Conservation (phyloP, 495 filamentous ascomycete species). For the Tuber melanosporum region DNA sequence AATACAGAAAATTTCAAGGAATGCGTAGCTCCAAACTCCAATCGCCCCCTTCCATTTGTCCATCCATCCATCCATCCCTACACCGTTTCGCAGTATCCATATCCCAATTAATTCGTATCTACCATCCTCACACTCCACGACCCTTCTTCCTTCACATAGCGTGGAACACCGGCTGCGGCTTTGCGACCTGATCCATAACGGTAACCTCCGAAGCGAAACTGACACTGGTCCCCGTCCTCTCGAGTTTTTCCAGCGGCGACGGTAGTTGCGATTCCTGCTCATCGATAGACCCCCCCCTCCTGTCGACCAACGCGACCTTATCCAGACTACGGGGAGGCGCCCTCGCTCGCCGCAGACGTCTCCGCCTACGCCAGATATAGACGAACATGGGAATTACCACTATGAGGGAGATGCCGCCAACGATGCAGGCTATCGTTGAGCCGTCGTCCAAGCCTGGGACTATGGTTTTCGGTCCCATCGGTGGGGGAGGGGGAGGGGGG, state of each 20-base stretch:
- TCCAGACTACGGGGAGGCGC: not conserved
- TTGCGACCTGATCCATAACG: not conserved
- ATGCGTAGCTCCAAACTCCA: not conserved
- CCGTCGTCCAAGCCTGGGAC: slow-evolving; percentile 10
- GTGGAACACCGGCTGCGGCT: not conserved
- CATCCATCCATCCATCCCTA: not conserved
- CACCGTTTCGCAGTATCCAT: not conserved
- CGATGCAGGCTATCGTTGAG: slow-evolving; percentile 17
- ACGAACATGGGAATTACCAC: slow-evolving; percentile 24
- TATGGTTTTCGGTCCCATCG: not conserved
- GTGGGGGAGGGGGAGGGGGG: not conserved
- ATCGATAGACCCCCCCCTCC: not conserved
- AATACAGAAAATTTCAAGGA: not conserved
- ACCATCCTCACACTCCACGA: not conserved
- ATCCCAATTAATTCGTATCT: not conserved
- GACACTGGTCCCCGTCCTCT: not conserved
- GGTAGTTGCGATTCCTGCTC: not conserved
- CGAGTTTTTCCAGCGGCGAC: not conserved
- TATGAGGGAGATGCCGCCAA: slow-evolving; percentile 16
- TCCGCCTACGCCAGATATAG: slow-evolving; percentile 23
- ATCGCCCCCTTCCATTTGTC: not conserved
- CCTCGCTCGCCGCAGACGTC: slow-evolving; percentile 17
- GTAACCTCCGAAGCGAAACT: not conserved
- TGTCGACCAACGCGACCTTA: not conserved
- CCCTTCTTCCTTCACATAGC: not conserved